Conservation (phyloP, 495 filamentous ascomycete genomes). For the Viridothelium virens region DNA sequence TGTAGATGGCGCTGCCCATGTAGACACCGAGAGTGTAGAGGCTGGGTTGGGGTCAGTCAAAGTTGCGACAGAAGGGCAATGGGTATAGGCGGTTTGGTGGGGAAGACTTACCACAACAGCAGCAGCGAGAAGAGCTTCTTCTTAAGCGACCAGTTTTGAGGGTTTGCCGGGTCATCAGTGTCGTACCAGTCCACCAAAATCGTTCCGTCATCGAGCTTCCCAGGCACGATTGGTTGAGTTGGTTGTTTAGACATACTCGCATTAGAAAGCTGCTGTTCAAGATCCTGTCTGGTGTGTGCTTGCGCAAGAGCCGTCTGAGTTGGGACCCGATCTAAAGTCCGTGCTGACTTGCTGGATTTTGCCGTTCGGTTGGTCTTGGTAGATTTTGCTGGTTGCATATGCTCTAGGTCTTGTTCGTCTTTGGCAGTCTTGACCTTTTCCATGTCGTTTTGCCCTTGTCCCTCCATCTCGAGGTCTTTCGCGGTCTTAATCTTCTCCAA, state of each 20-base stretch:
- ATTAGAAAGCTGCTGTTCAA: constrained; percentile 21
- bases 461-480: not conserved
- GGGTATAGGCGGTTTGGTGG: not conserved
- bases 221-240: constrained; percentile 26
- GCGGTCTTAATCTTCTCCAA: constrained; percentile 4
- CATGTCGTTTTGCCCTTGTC: not conserved
- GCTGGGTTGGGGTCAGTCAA: constrained; percentile 27
- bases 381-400: not conserved
- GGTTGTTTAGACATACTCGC: constrained; percentile 17
- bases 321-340: constrained; percentile 12
- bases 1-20: constrained; percentile 45
- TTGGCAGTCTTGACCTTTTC: constrained; percentile 1
- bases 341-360: not conserved
- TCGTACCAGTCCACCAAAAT: constrained; percentile 38
- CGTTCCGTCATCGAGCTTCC: constrained; percentile 31
- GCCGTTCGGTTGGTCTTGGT: not conserved
- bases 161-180: constrained; percentile 33
- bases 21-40: constrained; percentile 46
- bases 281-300: constrained; percentile 23
- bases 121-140: constrained; percentile 30
- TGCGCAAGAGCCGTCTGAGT: constrained; percentile 20
- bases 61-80: constrained; percentile 29
- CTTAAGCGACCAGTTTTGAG: constrained; percentile 33
- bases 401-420: not conserved
- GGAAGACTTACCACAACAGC: constrained; percentile 24